Conservation (phyloP, 768 basidiomycete species). For the Lactarius pseudohatsudake region DNA sequence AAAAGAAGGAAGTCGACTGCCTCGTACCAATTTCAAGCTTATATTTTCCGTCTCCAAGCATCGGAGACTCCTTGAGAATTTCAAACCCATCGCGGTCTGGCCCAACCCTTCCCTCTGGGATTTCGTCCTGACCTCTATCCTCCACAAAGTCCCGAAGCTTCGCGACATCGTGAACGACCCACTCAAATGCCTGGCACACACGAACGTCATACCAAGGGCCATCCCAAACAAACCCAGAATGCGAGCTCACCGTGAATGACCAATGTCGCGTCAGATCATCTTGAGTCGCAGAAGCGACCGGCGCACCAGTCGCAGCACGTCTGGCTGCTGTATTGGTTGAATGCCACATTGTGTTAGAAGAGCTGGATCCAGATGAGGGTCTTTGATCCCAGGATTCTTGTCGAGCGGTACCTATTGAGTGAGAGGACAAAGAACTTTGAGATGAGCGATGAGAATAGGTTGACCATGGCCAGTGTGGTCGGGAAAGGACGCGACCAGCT, state of each 20-base stretch:
- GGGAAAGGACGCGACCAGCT: conserved; percentile 27
- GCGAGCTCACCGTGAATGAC: conserved; percentile 54
- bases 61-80: conserved; percentile 61
- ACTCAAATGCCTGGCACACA: conserved; percentile 62
- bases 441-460: conserved; percentile 39
- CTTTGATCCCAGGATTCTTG: conserved; percentile 34
- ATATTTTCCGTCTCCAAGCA: conserved; percentile 66
- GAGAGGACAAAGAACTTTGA: conserved; percentile 35
- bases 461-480: conserved; percentile 62
- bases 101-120: conserved; percentile 34
- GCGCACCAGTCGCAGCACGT: conserved; percentile 19
- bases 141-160: conserved; percentile 62
- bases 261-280: conserved; percentile 60
- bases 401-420: conserved; percentile 32
- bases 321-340: conserved; percentile 25
- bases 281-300: conserved; percentile 32
- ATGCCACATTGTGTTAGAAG: conserved; percentile 31
- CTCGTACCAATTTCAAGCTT: conserved; percentile 67
- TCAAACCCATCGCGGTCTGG: conserved; percentile 52
- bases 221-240: conserved; percentile 1
- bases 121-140: conserved; percentile 27
- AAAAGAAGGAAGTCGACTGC: background rate
- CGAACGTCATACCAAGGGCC: background rate
- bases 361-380: conserved; percentile 30
- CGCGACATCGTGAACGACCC: conserved; percentile 59